These are phyloP conservation scores for Oropetium thomaeum DNA, from an alignment of 176 grass and related monocot species.

Conservation along the genomic window DNA sequence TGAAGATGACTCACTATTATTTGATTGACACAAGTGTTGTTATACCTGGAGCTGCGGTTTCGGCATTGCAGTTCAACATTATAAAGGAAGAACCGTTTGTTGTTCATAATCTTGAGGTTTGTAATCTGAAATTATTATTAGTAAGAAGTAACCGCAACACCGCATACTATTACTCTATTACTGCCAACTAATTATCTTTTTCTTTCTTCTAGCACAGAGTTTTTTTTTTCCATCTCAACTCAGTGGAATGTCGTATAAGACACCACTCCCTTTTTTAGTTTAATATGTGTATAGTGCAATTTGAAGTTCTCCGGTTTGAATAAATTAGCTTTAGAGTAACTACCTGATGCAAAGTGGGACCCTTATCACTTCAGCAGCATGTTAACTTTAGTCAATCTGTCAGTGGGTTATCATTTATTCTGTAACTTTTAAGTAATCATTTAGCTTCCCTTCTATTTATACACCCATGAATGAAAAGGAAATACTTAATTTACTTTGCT, in stretches of 20 bases:
- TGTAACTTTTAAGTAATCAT: background rate
- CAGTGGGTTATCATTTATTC: background rate
- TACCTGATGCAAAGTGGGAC: background rate
- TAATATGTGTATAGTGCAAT: conserved; percentile 8
- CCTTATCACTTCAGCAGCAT: background rate
- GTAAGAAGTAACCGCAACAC: background rate
- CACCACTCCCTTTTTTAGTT: conserved; percentile 4
- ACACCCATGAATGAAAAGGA: background rate
- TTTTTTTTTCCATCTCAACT: background rate
- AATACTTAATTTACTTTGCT: conserved; percentile 24
- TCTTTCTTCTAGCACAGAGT: background rate
- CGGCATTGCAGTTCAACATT: conserved; percentile 81
- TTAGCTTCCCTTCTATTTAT: background rate
- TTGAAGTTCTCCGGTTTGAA: conserved; percentile 9
- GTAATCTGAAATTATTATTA: conserved; percentile 14
- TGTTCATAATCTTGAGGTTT: conserved; percentile 83
- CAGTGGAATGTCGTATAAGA: background rate
- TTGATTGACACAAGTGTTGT: conserved; percentile 93
- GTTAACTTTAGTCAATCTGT: conserved; percentile 3
- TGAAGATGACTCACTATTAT: conserved; percentile 97
- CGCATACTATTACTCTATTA: background rate
- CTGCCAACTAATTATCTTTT: background rate
- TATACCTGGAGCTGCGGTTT: conserved; percentile 87
- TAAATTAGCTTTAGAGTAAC: conserved; percentile 13
- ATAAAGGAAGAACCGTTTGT: conserved; percentile 84